A percentile compares a stretch with the other conserved stretches of the same genome.
Conservation (phyloP, 257 asterid genomes). For the Leptodermis oblonga region DNA sequence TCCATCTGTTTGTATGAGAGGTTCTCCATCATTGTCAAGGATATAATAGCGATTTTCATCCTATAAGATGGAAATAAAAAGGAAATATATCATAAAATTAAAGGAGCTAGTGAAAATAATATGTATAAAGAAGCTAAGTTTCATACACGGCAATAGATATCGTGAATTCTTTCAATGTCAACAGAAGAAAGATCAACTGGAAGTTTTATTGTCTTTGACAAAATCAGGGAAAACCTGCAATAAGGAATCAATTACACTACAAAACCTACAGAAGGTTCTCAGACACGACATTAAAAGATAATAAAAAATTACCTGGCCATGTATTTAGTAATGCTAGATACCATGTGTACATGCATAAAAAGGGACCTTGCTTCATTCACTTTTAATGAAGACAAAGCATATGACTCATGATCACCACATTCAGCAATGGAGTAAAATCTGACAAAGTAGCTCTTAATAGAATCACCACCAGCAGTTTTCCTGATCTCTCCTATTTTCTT, state of each 20-base stretch:
- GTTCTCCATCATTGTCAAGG: constrained; percentile 53
- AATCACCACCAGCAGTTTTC: constrained; percentile 19
- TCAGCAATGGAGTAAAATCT: constrained; percentile 37
- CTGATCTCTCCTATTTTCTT: constrained; percentile 31
- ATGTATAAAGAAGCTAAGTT: constrained; percentile 11
- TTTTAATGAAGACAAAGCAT: constrained; percentile 33
- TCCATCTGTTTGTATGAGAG: constrained; percentile 75
- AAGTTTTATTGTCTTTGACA: constrained; percentile 66
- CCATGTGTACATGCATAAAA: constrained; percentile 80
- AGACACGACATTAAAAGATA: not conserved
- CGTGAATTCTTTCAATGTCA: constrained; percentile 42
- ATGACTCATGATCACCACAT: constrained; percentile 19
- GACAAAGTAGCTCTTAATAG: constrained; percentile 58
- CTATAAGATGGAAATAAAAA: constrained; percentile 27
- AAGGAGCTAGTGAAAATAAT: constrained; percentile 9
- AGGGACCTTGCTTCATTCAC: constrained; percentile 55
- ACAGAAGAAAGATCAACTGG: constrained; percentile 51
- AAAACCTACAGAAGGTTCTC: not conserved
- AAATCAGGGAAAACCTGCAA: constrained; percentile 72
- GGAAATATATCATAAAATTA: not conserved
- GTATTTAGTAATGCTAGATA: constrained; percentile 65
- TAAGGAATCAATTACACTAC: constrained; percentile 1
- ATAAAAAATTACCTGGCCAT: constrained; percentile 72
- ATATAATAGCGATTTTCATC: constrained; percentile 41
- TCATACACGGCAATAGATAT: constrained; percentile 57